phyloP scores from a whole-genome alignment of 1,284 basidiomycete genomes.

The Microstroma glucosiphilum region DNA sequence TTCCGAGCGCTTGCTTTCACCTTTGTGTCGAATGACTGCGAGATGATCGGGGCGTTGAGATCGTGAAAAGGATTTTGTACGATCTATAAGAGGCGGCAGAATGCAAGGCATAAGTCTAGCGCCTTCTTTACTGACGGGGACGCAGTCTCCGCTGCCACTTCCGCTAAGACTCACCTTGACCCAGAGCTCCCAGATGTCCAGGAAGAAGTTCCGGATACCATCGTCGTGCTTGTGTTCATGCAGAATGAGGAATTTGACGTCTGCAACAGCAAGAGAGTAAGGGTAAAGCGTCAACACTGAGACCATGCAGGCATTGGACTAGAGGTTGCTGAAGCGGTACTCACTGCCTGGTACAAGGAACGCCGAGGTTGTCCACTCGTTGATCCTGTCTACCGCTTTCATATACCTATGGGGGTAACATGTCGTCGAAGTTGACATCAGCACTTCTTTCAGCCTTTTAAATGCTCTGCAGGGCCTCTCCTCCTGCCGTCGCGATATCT shows the following conservation, averaged over 20 bases:
- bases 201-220: conserved; percentile 46
- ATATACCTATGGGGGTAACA: no score
- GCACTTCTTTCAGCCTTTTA: not conserved
- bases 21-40: conserved; percentile 30
- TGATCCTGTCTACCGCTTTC: conserved; percentile 42
- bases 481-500: not conserved
- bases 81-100: conserved; percentile 15
- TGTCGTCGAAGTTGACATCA: no score
- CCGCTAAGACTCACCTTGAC: conserved; percentile 29
- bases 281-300: not conserved
- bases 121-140: no score
- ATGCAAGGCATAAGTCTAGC: no score
- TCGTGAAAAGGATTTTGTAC: conserved; percentile 47
- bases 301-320: not conserved
- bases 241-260: conserved; percentile 44
- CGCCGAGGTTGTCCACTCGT: conserved; percentile 42
- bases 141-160: not conserved
- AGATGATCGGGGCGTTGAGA: conserved; percentile 34
- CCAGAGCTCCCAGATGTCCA: conserved; percentile 47
- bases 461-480: not conserved
- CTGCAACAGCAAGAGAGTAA: conserved; percentile 15
- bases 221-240: conserved; percentile 50
- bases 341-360: conserved; percentile 42
- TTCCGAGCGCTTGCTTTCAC: conserved; percentile 38
- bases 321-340: conserved; percentile 12